Evolutionary conservation across 1,284 basidiomycete genomes (phyloP).

Genomic region (Ganoderma boninense): DNA sequence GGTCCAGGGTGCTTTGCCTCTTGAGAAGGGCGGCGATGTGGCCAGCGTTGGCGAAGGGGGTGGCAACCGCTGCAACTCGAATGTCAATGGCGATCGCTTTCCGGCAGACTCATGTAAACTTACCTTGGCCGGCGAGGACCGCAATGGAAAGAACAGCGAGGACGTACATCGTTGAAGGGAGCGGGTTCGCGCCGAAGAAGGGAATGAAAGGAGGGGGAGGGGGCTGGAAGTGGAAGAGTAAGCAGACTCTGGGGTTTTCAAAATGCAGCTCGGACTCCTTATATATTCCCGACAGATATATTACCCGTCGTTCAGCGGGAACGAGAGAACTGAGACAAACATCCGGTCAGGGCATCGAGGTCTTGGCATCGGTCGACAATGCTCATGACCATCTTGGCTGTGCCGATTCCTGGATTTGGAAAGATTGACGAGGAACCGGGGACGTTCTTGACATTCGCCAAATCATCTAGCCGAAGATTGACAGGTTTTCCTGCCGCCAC

Average conservation of each 20-base stretch:
- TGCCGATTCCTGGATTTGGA: background rate
- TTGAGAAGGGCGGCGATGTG: conserved; percentile 15
- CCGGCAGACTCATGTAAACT: background rate
- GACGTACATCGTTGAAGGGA: conserved; percentile 26
- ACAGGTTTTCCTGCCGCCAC: conserved; percentile 1
- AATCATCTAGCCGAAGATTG: background rate
- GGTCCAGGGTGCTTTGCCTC: conserved; percentile 25
- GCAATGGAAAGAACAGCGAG: conserved; percentile 27
- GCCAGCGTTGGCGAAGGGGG: conserved; percentile 15
- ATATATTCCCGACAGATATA: background rate
- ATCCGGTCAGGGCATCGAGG: background rate
- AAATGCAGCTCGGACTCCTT: background rate
- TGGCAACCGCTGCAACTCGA: conserved; percentile 14
- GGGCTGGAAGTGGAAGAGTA: no score
- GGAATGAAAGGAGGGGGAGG: background rate
- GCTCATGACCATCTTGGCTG: background rate
- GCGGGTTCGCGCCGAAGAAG: background rate
- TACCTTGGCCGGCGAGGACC: conserved; percentile 30
- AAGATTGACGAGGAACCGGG: conserved; percentile 4
- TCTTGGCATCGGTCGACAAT: background rate
- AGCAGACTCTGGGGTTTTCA: background rate
- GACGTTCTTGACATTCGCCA: background rate
- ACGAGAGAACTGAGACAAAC: background rate
- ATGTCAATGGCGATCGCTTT: background rate
- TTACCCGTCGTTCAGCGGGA: background rate